These are phyloP conservation scores for Malassezia obtusa DNA, from an alignment of 1,284 basidiomycete species.

Conservation along the genomic window DNA sequence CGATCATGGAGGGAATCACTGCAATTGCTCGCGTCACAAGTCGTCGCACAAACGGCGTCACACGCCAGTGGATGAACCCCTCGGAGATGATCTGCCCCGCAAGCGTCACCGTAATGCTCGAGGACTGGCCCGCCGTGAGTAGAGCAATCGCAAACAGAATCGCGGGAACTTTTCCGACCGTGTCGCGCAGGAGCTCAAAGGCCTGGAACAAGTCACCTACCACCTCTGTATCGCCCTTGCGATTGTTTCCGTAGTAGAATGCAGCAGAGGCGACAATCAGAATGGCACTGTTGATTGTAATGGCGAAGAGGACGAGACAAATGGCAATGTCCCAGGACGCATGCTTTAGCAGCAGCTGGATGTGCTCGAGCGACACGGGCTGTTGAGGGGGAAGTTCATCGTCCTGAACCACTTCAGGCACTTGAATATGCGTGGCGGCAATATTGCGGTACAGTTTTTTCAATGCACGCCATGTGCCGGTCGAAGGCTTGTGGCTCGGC, in stretches of 20 bases:
- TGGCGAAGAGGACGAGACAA: conserved; percentile 48
- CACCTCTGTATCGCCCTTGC: conserved; percentile 19
- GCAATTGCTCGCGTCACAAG: conserved; percentile 73
- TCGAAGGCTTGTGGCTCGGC: not conserved
- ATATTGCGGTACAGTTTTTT: conserved; percentile 1
- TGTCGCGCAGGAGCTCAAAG: conserved; percentile 28
- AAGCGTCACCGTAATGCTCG: conserved; percentile 82
- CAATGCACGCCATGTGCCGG: not conserved
- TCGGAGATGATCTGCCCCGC: conserved; percentile 85
- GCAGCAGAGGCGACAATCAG: conserved; percentile 55
- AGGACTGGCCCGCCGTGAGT: conserved; percentile 72
- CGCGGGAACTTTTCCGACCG: conserved; percentile 26
- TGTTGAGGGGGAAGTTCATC: not conserved
- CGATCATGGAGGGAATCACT: conserved; percentile 72
- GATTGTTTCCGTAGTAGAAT: conserved; percentile 37
- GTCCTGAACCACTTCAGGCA: conserved; percentile 4
- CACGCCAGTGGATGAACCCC: conserved; percentile 82
- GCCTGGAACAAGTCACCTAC: conserved; percentile 40
- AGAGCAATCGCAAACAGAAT: conserved; percentile 43
- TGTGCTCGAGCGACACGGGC: conserved; percentile 18
- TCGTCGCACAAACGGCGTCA: conserved; percentile 70
- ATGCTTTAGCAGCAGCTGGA: conserved; percentile 37
- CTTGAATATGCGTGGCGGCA: not conserved
- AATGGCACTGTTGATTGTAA: conserved; percentile 72
- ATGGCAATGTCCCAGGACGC: conserved; percentile 45